A percentile compares a stretch with the other conserved stretches of the same genome.
Evolutionary conservation across 2,329 filamentous ascomycete species (phyloP).

Genomic region (Hymenoscyphus salicellus): DNA sequence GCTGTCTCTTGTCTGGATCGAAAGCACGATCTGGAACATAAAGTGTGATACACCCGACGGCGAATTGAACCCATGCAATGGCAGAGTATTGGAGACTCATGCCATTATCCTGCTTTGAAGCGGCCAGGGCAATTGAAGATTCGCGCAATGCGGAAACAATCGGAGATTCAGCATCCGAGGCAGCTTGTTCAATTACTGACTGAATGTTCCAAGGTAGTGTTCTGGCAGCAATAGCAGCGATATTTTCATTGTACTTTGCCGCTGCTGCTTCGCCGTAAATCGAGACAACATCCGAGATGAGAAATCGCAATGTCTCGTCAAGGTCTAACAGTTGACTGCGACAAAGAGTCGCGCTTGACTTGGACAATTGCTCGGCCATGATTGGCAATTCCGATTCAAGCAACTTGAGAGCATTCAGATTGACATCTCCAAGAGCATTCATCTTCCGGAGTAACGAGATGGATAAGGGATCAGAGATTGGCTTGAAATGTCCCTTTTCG

Average conservation of each 20-base stretch:
- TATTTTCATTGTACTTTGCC: background rate
- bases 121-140: slow-evolving; percentile 33
- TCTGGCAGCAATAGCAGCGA: background rate
- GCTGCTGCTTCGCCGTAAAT: slow-evolving; percentile 23
- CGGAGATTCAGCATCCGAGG: slow-evolving; percentile 12
- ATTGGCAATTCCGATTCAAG: slow-evolving; percentile 64
- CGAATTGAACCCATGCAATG: slow-evolving; percentile 72
- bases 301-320: slow-evolving; percentile 23
- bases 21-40: slow-evolving; percentile 85
- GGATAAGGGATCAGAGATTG: slow-evolving; percentile 49
- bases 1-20: slow-evolving; percentile 69
- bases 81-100: slow-evolving; percentile 41
- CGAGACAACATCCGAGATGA: slow-evolving; percentile 26
- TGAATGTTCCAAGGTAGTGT: background rate
- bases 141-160: slow-evolving; percentile 39
- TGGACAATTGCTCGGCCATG: slow-evolving; percentile 49
- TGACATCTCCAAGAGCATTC: slow-evolving; percentile 49
- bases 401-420: slow-evolving; percentile 58
- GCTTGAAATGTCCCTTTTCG: slow-evolving; percentile 37
- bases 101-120: slow-evolving; percentile 31
- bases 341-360: slow-evolving; percentile 37
- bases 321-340: slow-evolving; percentile 49
- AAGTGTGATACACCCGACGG: slow-evolving; percentile 69
- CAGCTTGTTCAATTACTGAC: background rate
- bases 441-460: slow-evolving; percentile 55